Evolutionary conservation across 2,329 filamentous ascomycete genomes (phyloP).

Genomic region (Clarireedia paspali): DNA sequence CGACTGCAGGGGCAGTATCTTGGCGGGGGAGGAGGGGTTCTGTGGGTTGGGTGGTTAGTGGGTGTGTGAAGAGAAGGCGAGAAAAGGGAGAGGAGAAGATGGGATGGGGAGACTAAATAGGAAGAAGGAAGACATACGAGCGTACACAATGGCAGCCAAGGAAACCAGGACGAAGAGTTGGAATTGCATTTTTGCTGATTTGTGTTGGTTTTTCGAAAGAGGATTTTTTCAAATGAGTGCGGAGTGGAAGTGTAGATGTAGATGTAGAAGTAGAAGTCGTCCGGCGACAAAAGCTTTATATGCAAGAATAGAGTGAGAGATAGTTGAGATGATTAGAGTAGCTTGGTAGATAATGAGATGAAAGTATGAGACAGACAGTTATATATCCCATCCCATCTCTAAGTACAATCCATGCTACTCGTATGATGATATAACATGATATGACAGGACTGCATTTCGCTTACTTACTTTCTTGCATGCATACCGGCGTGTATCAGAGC

Average conservation of each 20-base stretch:
- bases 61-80: background rate
- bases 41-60: background rate
- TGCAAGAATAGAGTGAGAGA: slow-evolving; percentile 1
- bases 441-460: too few relatives aligned
- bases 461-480: too few relatives aligned
- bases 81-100: background rate
- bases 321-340: background rate
- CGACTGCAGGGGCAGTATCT: slow-evolving; percentile 6
- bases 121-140: slow-evolving; percentile 16
- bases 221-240: background rate
- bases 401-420: too few relatives aligned
- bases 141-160: slow-evolving; percentile 17
- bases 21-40: background rate
- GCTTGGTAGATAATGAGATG: too few relatives aligned
- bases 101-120: background rate
- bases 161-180: slow-evolving; percentile 23
- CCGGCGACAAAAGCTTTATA: slow-evolving; percentile 23
- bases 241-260: background rate
- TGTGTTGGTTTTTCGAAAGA: background rate
- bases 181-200: slow-evolving; percentile 23
- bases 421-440: too few relatives aligned
- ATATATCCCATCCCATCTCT: too few relatives aligned
- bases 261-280: slow-evolving; percentile 16
- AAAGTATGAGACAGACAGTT: too few relatives aligned
- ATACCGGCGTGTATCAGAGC: too few relatives aligned